Evolutionary conservation across 805 yeast species (phyloP).

Genomic region (Yamadazyma olivae): DNA sequence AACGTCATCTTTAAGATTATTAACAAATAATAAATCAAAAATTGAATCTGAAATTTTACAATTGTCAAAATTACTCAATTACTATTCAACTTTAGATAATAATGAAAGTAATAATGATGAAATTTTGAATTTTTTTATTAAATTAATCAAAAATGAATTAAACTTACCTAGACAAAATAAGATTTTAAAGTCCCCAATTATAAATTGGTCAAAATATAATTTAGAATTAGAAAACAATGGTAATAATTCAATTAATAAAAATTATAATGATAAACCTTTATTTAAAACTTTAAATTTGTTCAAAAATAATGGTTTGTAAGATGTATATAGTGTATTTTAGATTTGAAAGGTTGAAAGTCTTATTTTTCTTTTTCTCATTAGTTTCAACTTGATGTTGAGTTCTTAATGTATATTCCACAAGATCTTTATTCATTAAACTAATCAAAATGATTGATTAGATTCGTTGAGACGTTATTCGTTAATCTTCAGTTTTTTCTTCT

Average conservation of each 20-base stretch:
- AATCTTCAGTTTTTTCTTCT: no score
- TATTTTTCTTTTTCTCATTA: no score
- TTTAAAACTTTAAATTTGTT: constrained; percentile 25
- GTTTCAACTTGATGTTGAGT: no score
- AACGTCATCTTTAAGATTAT: constrained; percentile 28
- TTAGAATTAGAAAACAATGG: constrained; percentile 4
- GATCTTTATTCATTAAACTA: no score
- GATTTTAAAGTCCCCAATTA: constrained; percentile 30
- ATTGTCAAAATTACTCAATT: constrained; percentile 27
- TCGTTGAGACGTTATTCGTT: no score
- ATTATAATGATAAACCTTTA: constrained; percentile 14
- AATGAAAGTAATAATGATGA: constrained; percentile 12
- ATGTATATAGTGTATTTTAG: constrained; percentile 7
- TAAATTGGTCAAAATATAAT: constrained; percentile 39
- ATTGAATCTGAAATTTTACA: constrained; percentile 29
- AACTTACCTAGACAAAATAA: constrained; percentile 32
- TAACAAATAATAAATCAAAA: constrained; percentile 17
- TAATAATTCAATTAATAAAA: constrained; percentile 2
- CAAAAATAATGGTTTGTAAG: constrained; percentile 5
- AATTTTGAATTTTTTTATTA: constrained; percentile 29
- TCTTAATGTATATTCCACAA: no score
- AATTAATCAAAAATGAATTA: constrained; percentile 29
- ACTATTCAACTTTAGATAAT: constrained; percentile 10
- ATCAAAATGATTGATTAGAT: no score
- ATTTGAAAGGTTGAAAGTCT: no score